phyloP scores from a whole-genome alignment of 306 rosid species.

The Castanea sativa region DNA sequence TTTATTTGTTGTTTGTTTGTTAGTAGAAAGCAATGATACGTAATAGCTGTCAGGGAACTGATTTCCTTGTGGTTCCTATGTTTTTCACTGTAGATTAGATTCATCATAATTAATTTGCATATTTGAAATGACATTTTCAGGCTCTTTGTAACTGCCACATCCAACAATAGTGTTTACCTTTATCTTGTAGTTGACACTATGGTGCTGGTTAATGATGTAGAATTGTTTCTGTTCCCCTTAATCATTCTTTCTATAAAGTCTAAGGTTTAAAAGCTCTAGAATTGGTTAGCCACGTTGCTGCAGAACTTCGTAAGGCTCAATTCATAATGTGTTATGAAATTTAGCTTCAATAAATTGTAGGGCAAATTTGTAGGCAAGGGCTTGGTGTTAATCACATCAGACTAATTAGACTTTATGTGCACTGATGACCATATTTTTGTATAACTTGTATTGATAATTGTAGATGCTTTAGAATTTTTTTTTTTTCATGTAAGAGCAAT shows the following conservation, averaged over 20 bases:
- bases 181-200: not conserved
- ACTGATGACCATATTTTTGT: slow-evolving; percentile 9
- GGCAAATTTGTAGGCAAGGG: not conserved
- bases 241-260: not conserved
- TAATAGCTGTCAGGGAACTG: too few species aligned
- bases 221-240: not conserved
- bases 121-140: too few species aligned
- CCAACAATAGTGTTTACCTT: not conserved
- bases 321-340: not conserved
- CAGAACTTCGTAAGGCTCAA: not conserved
- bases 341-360: not conserved
- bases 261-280: not conserved
- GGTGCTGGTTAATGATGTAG: not conserved
- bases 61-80: too few species aligned
- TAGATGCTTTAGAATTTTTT: slow-evolving; percentile 9
- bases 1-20: too few species aligned
- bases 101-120: too few species aligned
- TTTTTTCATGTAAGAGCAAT: slow-evolving; percentile 19
- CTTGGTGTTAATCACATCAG: not conserved
- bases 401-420: not conserved
- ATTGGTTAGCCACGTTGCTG: not conserved
- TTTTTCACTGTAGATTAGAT: too few species aligned
- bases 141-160: not conserved
- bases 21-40: too few species aligned
- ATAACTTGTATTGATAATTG: not conserved